Evolutionary conservation across 768 basidiomycete genomes (phyloP), one percentile per base, ranked within the genome.

Genomic region (Mycena floridula): DNA sequence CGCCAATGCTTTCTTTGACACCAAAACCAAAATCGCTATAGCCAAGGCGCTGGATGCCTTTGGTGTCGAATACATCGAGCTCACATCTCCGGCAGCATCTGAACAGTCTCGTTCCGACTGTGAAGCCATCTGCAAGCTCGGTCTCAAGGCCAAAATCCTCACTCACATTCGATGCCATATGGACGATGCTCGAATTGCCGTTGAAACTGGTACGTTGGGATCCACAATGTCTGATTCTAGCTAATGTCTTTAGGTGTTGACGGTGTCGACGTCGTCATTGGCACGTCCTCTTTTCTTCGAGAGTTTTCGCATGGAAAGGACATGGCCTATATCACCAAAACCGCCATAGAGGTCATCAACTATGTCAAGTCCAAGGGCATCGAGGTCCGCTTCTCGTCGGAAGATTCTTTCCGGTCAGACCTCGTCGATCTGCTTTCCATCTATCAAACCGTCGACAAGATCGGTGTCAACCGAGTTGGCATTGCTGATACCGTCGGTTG

Each of bases 301-400:
- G 94, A 99, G 71, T 96, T 98, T 79, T 97, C 95, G 22, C 96
- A 99, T 64, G 96, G 96, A 59, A 99, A 98, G 80, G 96, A 98
- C 66, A 99, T 99, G 91, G 72, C 90, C 37, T 99, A 96, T 72
- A 99, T 99, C 72, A 95, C 95, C 74, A 97, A 94, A 71, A 88
- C 91, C 28, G 95, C 95, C 48, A 92, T 97, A 57, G 94, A 97
- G 65, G 96, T 99, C 55, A 99, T 99, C 68, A 81, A 95, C 57
- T 99, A 86, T 57, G 95, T 99, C 79, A 99, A 99, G 78, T 93
- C 89, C 73, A 99, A 97, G 86, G 86, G 85, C 49, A 95, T 99
- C 59, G 96, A 99, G 71, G 91, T 99, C 62, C 92, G 96, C 48
- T 99, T 99, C 79, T 98, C 96, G 4, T 94, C 95, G 23, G 96